Conservation (phyloP, 1,284 basidiomycete species). For the Pulveroboletus sp. region DNA sequence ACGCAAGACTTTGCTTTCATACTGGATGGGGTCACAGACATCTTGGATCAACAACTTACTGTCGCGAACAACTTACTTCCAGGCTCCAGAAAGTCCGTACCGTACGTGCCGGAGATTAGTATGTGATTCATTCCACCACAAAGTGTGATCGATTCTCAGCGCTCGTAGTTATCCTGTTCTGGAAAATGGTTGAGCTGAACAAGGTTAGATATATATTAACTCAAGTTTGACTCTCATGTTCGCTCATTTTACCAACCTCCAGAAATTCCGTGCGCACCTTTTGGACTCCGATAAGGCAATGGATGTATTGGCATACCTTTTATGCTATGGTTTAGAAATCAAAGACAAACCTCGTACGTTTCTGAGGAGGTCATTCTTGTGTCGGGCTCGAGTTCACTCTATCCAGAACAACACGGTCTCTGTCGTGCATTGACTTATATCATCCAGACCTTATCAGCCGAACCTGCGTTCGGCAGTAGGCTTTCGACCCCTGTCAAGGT, state of each 20-base stretch:
- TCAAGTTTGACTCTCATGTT: not conserved
- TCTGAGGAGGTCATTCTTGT: constrained; percentile 4
- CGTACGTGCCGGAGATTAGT: constrained; percentile 82
- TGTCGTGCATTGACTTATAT: constrained; percentile 90
- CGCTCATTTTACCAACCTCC: constrained; percentile 7
- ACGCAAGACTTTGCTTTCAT: constrained; percentile 86
- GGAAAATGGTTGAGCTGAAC: constrained; percentile 90
- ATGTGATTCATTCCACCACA: constrained; percentile 34
- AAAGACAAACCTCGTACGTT: constrained; percentile 86
- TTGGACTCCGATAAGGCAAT: constrained; percentile 78
- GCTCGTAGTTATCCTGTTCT: constrained; percentile 74
- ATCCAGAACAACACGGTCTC: constrained; percentile 82
- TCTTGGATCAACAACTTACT: constrained; percentile 75
- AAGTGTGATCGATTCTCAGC: constrained; percentile 12
- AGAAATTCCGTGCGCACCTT: constrained; percentile 87
- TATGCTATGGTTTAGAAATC: constrained; percentile 80
- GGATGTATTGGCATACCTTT: constrained; percentile 74
- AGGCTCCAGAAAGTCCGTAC: constrained; percentile 77
- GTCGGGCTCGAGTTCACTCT: constrained; percentile 17
- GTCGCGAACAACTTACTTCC: constrained; percentile 77
- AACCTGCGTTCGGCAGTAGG: constrained; percentile 71
- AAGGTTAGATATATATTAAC: constrained; percentile 53
- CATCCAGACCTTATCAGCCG: constrained; percentile 87
- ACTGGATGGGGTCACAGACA: constrained; percentile 67
- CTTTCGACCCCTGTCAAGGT: constrained; percentile 64